phyloP scores from a whole-genome alignment of 73 alveolate species.

The Breviolum minutum region DNA sequence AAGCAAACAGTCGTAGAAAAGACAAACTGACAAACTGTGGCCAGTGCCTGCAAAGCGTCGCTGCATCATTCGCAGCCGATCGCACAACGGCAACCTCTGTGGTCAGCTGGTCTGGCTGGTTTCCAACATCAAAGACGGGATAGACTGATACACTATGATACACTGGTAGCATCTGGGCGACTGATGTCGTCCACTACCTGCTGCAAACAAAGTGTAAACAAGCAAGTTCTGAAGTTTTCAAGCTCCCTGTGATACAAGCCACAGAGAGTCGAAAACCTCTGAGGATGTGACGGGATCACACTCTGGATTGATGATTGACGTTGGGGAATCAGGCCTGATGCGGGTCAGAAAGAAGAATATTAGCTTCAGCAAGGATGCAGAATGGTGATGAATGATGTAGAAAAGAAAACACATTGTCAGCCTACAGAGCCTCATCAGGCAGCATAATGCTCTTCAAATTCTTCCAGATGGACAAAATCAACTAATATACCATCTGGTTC shows the following conservation, averaged over 20 bases:
- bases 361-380: not conserved
- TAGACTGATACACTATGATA: too few species aligned
- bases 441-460: not conserved
- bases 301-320: slow-evolving; percentile 84
- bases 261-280: not conserved
- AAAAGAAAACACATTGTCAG: too few species aligned
- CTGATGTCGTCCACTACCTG: too few species aligned
- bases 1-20: too few species aligned
- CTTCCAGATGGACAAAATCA: not conserved
- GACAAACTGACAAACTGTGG: not conserved
- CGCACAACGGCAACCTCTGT: slow-evolving; percentile 69
- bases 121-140: not conserved
- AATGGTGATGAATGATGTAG: not conserved
- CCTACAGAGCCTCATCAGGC: not conserved
- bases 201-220: too few species aligned
- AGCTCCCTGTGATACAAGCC: too few species aligned
- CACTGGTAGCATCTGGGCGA: too few species aligned
- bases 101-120: not conserved
- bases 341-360: not conserved
- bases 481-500: too few species aligned
- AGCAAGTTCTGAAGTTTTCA: too few species aligned
- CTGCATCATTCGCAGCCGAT: slow-evolving; percentile 81
- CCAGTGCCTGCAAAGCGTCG: slow-evolving; percentile 65
- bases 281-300: slow-evolving; percentile 53
- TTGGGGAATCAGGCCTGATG: slow-evolving; percentile 72